These are phyloP conservation scores for Cystobasidium sp. DNA, from an alignment of 1,284 basidiomycete species.

Conservation along the genomic window DNA sequence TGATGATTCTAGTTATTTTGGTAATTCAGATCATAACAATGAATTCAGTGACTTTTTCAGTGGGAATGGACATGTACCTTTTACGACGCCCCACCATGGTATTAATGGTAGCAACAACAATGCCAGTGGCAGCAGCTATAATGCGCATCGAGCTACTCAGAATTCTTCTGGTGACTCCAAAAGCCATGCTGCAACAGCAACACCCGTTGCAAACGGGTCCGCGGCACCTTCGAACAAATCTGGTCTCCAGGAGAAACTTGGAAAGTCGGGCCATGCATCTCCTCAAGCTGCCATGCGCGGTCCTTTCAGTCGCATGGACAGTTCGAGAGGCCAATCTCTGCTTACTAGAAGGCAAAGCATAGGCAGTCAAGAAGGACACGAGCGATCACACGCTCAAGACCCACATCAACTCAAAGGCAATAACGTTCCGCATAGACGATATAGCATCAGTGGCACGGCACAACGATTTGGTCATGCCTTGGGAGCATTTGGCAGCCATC, in stretches of 20 bases:
- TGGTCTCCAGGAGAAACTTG: background rate
- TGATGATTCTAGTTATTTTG: constrained; percentile 4
- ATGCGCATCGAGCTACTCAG: background rate
- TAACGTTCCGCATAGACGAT: constrained; percentile 10
- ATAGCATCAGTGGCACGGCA: constrained; percentile 23
- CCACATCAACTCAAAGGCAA: background rate
- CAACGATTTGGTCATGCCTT: constrained; percentile 16
- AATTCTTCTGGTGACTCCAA: background rate
- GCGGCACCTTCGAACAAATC: background rate
- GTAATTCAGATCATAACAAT: constrained; percentile 3
- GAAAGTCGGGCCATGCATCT: background rate
- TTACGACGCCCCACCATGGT: background rate
- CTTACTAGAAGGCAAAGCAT: constrained; percentile 30
- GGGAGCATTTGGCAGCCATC: constrained; percentile 6
- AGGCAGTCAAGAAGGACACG: constrained; percentile 18
- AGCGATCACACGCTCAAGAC: background rate
- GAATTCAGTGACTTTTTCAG: constrained; percentile 14
- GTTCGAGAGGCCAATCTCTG: constrained; percentile 27
- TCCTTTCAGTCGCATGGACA: constrained; percentile 41
- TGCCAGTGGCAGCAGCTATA: background rate
- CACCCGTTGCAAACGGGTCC: background rate
- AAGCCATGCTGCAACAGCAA: background rate
- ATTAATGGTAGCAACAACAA: background rate
- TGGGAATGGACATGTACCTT: background rate
- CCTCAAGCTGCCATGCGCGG: constrained; percentile 18